Conservation (phyloP, 768 basidiomycete species). For the Serendipita sp. region DNA sequence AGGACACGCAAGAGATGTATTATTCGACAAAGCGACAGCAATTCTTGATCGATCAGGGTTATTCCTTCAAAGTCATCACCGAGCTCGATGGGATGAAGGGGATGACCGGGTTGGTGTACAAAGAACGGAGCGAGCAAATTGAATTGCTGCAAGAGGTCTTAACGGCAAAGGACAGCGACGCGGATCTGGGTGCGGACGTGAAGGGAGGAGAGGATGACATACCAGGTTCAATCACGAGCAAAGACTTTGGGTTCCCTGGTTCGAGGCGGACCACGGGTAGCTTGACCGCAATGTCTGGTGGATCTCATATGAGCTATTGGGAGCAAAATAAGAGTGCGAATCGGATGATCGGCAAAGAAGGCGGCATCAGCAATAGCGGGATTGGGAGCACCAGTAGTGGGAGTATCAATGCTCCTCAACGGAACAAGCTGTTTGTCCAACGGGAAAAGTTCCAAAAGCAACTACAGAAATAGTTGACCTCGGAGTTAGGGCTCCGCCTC, state of each 20-base stretch:
- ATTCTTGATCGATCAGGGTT: conserved; percentile 96
- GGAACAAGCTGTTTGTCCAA: conserved; percentile 70
- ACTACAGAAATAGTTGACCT: conserved; percentile 22
- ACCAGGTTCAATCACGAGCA: conserved; percentile 15
- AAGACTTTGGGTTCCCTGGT: conserved; percentile 15
- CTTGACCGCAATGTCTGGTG: conserved; percentile 69
- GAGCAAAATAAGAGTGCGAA: conserved; percentile 87
- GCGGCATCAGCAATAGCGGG: neutral
- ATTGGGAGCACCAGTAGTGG: conserved; percentile 18
- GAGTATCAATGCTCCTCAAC: conserved; percentile 23
- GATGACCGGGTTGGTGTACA: conserved; percentile 80
- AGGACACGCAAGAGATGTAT: conserved; percentile 99
- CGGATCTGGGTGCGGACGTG: conserved; percentile 73
- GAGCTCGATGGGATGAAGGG: conserved; percentile 83
- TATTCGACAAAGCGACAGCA: conserved; percentile 98
- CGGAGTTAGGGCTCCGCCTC: too few relatives aligned
- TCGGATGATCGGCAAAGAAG: conserved; percentile 5
- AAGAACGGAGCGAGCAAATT: conserved; percentile 82
- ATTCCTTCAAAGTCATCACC: conserved; percentile 99
- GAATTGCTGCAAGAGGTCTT: conserved; percentile 89
- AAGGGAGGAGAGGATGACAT: conserved; percentile 18
- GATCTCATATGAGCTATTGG: conserved; percentile 76
- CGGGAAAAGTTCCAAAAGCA: conserved; percentile 59
- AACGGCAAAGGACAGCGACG: conserved; percentile 77
- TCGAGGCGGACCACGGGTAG: conserved; percentile 74